Percentiles rank a stretch among this genome's conserved stretches.
These are phyloP conservation scores for Globisporangium megalacanthum DNA, from an alignment of 352 stramenopile genomes.

Conservation along the genomic window DNA sequence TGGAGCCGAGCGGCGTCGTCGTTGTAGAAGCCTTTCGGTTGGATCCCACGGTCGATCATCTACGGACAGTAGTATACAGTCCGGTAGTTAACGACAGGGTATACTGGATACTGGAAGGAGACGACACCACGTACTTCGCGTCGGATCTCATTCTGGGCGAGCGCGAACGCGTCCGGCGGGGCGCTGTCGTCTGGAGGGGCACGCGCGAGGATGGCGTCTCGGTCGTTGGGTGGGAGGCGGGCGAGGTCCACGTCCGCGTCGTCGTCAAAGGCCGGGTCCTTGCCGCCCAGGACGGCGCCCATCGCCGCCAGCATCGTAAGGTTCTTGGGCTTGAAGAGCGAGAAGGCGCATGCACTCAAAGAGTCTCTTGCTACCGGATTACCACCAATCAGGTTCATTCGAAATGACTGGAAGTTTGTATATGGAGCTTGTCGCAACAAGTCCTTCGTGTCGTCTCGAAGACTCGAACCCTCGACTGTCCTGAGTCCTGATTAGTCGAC, in stretches of 20 bases:
- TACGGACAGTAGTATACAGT: conserved; percentile 14
- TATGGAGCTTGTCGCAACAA: not conserved
- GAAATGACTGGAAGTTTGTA: no score
- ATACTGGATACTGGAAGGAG: no score
- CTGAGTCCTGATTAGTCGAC: conserved; percentile 3
- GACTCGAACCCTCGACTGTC: no score
- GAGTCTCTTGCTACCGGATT: no score
- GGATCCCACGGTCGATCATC: conserved; percentile 81
- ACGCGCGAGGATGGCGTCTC: conserved; percentile 64
- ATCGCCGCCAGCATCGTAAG: conserved; percentile 29
- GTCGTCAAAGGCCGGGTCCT: conserved; percentile 49
- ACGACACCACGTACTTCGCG: no score
- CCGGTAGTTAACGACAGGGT: no score
- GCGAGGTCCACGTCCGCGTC: conserved; percentile 66
- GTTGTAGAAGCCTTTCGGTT: conserved; percentile 84
- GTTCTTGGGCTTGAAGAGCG: no score
- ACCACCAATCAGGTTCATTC: no score
- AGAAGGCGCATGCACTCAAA: no score
- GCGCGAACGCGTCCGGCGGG: conserved; percentile 59
- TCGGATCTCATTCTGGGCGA: conserved; percentile 79
- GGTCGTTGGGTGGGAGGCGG: conserved; percentile 46
- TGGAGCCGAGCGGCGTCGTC: conserved; percentile 76
- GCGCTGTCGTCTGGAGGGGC: conserved; percentile 63
- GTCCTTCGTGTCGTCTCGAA: not conserved
- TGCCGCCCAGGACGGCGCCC: conserved; percentile 27